A percentile compares a stretch with the other conserved stretches of the same genome.
These are phyloP conservation scores for Ramularia collo-cygni DNA, from an alignment of 2,329 filamentous ascomycete species.

Conservation along the genomic window DNA sequence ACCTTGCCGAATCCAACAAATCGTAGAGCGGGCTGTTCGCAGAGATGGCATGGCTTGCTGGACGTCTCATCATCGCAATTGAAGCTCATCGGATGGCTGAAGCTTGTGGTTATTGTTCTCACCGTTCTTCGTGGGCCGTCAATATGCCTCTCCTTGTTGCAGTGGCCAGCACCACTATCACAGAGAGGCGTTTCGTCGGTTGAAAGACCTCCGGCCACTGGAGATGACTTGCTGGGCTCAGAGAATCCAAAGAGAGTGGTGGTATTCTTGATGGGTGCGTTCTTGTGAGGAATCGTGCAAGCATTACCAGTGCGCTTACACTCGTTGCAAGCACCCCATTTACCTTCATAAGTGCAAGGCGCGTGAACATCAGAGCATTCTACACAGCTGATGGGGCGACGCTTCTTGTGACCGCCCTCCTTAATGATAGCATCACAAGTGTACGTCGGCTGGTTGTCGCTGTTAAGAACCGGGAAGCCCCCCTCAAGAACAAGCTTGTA, in stretches of 20 bases:
- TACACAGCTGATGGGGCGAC: constrained; percentile 2
- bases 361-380: constrained; percentile 10
- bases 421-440: not conserved
- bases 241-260: not conserved
- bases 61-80: constrained; percentile 24
- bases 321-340: constrained; percentile 12
- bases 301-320: constrained; percentile 7
- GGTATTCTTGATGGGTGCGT: constrained; percentile 4
- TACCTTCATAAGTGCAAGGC: constrained; percentile 12
- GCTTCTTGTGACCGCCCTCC: constrained; percentile 2
- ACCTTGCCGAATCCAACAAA: constrained; percentile 31
- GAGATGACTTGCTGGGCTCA: not conserved
- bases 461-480: too few species aligned
- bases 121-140: constrained; percentile 7
- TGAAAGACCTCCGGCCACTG: too few species aligned
- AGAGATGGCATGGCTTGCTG: constrained; percentile 35
- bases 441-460: too few species aligned
- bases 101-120: constrained; percentile 30
- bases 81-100: constrained; percentile 37
- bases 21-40: constrained; percentile 30
- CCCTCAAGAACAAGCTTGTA: too few species aligned
- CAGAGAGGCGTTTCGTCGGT: too few species aligned
- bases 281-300: constrained; percentile 3
- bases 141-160: too few species aligned
- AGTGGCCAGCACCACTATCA: too few species aligned